Evolutionary conservation across 78 protist genomes (phyloP).

Genomic region (Dictyostelium intermedium): DNA sequence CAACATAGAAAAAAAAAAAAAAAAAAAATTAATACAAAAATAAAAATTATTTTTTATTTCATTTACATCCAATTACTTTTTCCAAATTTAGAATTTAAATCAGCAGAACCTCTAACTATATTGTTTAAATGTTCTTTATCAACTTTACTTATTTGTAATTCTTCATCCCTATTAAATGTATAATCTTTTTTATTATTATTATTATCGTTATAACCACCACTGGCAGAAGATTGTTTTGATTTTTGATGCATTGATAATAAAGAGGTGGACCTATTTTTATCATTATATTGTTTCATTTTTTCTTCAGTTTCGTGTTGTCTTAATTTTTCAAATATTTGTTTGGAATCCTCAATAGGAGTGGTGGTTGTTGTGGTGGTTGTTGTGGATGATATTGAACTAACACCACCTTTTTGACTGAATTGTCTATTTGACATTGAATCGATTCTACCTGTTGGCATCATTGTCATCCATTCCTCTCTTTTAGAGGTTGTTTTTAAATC

Average conservation of each 20-base stretch:
- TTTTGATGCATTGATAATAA: constrained; percentile 33
- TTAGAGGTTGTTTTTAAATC: not conserved
- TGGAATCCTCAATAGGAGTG: not conserved
- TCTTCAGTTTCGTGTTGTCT: constrained; percentile 21
- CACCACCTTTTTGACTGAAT: constrained; percentile 36
- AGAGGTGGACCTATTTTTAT: constrained; percentile 6
- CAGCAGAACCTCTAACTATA: not conserved
- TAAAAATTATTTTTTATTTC: not conserved
- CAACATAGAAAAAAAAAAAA: not conserved
- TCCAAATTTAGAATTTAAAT: not conserved
- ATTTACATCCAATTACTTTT: constrained; percentile 6
- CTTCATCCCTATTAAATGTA: constrained; percentile 33
- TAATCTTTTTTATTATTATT: not conserved
- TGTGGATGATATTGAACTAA: not conserved
- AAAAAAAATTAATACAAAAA: not conserved
- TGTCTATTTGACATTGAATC: constrained; percentile 20
- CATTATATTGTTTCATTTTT: not conserved
- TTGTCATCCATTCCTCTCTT: constrained; percentile 74
- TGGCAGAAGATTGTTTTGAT: not conserved
- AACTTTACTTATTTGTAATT: constrained; percentile 8
- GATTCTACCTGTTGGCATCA: constrained; percentile 34
- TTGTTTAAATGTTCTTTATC: constrained; percentile 4
- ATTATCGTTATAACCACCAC: no score
- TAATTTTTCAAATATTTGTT: not conserved
- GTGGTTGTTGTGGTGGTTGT: not conserved